Conservation (phyloP, 2,329 filamentous ascomycete genomes). For the Neofusicoccum parvum region DNA sequence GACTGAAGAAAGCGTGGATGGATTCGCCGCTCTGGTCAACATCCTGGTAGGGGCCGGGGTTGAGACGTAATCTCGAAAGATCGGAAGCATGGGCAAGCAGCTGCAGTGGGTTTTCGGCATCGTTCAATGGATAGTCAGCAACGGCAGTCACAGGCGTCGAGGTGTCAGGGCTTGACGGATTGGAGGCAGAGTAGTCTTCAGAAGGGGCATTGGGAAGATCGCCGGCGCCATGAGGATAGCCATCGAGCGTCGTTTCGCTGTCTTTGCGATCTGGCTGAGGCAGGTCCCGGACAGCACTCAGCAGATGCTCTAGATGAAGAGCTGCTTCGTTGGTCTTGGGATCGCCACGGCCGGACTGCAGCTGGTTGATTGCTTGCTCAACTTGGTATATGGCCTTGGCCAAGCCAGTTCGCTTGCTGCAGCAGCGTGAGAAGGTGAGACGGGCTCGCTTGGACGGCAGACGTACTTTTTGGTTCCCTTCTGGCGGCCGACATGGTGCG, state of each 20-base stretch:
- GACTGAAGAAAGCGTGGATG: conserved; percentile 62
- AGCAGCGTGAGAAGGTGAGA: conserved; percentile 22
- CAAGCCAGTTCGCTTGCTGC: conserved; percentile 71
- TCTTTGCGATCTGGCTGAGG: conserved; percentile 42
- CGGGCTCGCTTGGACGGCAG: not conserved
- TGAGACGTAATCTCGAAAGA: conserved; percentile 37
- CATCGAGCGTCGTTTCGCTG: not conserved
- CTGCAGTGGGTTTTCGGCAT: conserved; percentile 75
- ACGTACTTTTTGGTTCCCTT: conserved; percentile 76
- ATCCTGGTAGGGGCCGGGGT: not conserved
- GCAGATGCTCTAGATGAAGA: conserved; percentile 2
- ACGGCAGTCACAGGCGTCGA: conserved; percentile 22
- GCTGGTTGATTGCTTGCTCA: conserved; percentile 59
- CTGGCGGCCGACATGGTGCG: conserved; percentile 70
- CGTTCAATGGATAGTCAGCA: conserved; percentile 61
- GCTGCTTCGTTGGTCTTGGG: conserved; percentile 2
- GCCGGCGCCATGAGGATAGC: conserved; percentile 27
- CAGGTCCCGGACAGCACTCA: conserved; percentile 34
- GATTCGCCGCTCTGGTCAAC: not conserved
- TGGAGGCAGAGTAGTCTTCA: conserved; percentile 5
- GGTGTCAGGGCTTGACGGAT: conserved; percentile 9
- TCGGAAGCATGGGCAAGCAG: conserved; percentile 73
- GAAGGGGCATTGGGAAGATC: not conserved
- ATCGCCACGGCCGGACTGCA: conserved; percentile 14
- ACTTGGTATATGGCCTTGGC: conserved; percentile 76